A percentile compares a stretch with the other conserved stretches of the same genome.
phyloP scores from a whole-genome alignment of 768 basidiomycete species.

The Boletus vinaceobasis region DNA sequence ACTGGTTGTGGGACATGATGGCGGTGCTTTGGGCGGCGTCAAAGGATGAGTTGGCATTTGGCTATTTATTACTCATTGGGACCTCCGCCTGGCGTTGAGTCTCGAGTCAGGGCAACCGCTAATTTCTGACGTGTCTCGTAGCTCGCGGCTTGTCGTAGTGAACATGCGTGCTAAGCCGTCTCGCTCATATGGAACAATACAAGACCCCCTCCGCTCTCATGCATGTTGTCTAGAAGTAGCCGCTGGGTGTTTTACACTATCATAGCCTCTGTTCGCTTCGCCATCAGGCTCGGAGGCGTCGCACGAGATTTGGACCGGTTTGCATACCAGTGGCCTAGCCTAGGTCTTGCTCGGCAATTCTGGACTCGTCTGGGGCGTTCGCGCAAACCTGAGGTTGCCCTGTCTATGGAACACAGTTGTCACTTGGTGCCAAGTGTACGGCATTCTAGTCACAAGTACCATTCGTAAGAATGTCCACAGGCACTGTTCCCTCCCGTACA shows the following conservation, averaged over 20 bases:
- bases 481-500: conserved; percentile 10
- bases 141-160: conserved; percentile 4
- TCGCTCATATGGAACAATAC: neutral
- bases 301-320: conserved; percentile 13
- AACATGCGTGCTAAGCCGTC: neutral
- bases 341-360: neutral
- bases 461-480: conserved; percentile 18
- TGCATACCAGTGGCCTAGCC: neutral
- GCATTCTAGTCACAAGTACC: conserved; percentile 7
- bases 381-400: neutral
- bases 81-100: conserved; percentile 28
- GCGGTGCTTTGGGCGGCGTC: conserved; percentile 33
- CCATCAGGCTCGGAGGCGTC: neutral
- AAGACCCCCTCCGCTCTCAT: neutral
- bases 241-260: neutral
- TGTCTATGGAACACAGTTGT: neutral
- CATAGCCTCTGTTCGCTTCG: conserved; percentile 3
- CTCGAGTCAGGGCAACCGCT: conserved; percentile 13
- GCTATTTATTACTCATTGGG: conserved; percentile 30
- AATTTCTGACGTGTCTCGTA: conserved; percentile 9
- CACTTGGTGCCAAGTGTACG: conserved; percentile 8
- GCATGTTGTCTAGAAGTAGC: neutral
- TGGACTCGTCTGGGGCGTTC: neutral
- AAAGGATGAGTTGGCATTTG: conserved; percentile 30
- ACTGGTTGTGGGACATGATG: conserved; percentile 68